Base-by-base conservation (phyloP, 2,329 filamentous ascomycete species). In the Rhexocercosporidium sp. region DNA sequence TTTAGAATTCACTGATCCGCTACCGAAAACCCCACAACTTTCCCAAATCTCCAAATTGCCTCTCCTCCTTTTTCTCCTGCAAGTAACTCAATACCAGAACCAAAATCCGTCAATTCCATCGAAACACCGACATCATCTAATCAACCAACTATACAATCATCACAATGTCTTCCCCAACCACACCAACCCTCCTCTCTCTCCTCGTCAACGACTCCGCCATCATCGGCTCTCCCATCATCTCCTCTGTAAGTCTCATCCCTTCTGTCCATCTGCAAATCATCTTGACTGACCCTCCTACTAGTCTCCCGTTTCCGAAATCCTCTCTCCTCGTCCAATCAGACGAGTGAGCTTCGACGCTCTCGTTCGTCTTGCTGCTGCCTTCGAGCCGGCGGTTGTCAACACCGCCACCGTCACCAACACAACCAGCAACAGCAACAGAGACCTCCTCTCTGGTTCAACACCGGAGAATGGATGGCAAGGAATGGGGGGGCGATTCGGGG, bases 311-410 rank as follows among this genome's bases (percentile, higher is more conserved):
- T 51, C 47, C 7, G 47, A 51, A 22, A 51, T 51, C 11, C 47
- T 51, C 22, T 51, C 47, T 51, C 47, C 47, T 51, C 47, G 47
- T 51, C 47, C 47, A 9, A 7, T 51, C 47, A 22, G 47, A 22
- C 47, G 47, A 27, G 47, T 51, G 47, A 51, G 47, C 47, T 51
- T 51, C 47, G 47, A 51, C 47, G 47, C 47, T 51, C 47, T 51
- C 22, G 8, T 51, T 22, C 47, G 47, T 29, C 47, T 51, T 29
- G 47, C 47, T 12, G 22, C 47, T 27, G 22, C 22, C 25, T 51
- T 51, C 47, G 47, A 51, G 47, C 47, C 47, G 11, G 47, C 47
- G 1, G 1, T 20, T 25, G 11, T 11, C 46, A 47, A 8, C 46
- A 47, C 46, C 20, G 9, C 46, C 46, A 47, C 20, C 47, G 27